Evolutionary conservation across 441 rosid genomes (phyloP).

Genomic region (Francoa sonchifolia): DNA sequence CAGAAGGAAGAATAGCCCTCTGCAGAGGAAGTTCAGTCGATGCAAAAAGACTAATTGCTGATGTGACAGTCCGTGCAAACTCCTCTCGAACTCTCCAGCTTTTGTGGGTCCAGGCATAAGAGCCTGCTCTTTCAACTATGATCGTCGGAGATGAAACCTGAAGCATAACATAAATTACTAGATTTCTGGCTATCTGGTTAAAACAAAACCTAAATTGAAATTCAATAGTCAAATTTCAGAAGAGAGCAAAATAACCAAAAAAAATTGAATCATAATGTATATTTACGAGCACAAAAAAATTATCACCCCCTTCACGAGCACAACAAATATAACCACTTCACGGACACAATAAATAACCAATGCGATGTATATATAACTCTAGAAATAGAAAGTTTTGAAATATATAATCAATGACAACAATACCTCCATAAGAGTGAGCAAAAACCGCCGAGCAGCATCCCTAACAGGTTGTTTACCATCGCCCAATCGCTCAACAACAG

Average conservation of each 20-base stretch:
- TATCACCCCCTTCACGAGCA: too few species aligned
- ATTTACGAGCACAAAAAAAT: too few species aligned
- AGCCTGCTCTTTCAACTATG: slow-evolving; percentile 95
- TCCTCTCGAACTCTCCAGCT: slow-evolving; percentile 96
- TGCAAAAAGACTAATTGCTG: slow-evolving; percentile 87
- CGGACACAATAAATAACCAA: too few species aligned
- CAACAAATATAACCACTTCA: too few species aligned
- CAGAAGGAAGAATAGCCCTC: slow-evolving; percentile 91
- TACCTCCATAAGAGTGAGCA: slow-evolving; percentile 99
- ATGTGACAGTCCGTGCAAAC: slow-evolving; percentile 92
- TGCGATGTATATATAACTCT: too few species aligned
- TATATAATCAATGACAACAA: too few species aligned
- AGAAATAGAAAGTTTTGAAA: too few species aligned
- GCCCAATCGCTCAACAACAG: slow-evolving; percentile 89
- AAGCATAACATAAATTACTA: slow-evolving; percentile 8
- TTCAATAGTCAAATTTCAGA: too few species aligned
- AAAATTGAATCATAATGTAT: not conserved
- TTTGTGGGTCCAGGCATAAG: slow-evolving; percentile 87
- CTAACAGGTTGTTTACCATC: slow-evolving; percentile 92
- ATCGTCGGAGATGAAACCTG: slow-evolving; percentile 98
- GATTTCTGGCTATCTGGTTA: too few species aligned
- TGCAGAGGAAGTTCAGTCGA: slow-evolving; percentile 97
- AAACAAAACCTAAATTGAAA: too few species aligned
- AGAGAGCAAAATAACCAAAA: not conserved
- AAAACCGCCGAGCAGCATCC: slow-evolving; percentile 82